Evolutionary conservation across 2,329 filamentous ascomycete genomes (phyloP).

Genomic region (Chaetomium sp.): DNA sequence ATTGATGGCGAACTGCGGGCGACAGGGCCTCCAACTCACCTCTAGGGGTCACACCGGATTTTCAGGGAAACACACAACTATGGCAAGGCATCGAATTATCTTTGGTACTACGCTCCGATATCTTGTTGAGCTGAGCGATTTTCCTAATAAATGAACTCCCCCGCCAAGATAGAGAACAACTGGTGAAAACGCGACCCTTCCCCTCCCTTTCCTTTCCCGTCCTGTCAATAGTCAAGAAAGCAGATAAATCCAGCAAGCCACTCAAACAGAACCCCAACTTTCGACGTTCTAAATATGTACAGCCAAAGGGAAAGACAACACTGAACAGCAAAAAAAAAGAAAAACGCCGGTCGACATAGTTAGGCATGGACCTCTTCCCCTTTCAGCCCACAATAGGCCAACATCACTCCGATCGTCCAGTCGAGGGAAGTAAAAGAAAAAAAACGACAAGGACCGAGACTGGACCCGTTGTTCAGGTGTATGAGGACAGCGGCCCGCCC

Average conservation of each 20-base stretch:
- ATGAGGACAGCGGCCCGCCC: background rate
- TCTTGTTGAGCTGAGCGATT: background rate
- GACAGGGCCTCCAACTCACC: no score
- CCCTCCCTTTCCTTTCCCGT: background rate
- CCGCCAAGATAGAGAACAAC: background rate
- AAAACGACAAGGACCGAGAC: background rate
- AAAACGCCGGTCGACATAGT: background rate
- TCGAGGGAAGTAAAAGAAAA: background rate
- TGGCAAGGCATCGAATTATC: background rate
- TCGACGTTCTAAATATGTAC: constrained; percentile 4
- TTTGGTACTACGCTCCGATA: background rate
- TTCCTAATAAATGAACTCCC: background rate
- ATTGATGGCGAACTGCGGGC: no score
- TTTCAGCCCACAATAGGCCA: background rate
- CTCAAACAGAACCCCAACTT: background rate
- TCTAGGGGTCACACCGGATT: no score
- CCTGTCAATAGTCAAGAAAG: background rate
- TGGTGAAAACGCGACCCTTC: constrained; percentile 3
- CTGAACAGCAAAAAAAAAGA: no score
- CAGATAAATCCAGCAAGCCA: constrained; percentile 2
- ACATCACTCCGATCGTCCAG: background rate
- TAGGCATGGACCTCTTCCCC: background rate
- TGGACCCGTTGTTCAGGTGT: background rate
- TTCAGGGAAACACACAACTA: background rate
- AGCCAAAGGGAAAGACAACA: background rate